These are phyloP conservation scores for Penicillium sp. DNA, from an alignment of 2,329 filamentous ascomycete species.

Conservation along the genomic window DNA sequence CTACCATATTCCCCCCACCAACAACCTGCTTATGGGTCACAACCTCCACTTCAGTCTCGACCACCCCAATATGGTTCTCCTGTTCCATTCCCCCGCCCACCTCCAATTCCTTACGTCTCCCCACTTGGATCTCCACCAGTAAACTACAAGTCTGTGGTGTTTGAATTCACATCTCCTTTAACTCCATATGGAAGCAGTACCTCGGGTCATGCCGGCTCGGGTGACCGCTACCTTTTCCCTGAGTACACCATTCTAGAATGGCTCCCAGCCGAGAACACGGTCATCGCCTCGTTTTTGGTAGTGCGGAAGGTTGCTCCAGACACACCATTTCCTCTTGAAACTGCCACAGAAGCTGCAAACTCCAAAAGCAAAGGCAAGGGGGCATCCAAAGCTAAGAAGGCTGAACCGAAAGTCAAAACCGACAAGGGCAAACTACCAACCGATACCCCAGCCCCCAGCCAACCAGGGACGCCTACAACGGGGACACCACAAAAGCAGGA, in stretches of 20 bases:
- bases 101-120: constrained; percentile 30
- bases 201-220: constrained; percentile 43
- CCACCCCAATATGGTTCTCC: constrained; percentile 36
- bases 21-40: constrained; percentile 33
- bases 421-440: constrained; percentile 23
- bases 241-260: constrained; percentile 52
- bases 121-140: constrained; percentile 38
- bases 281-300: constrained; percentile 50
- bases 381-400: constrained; percentile 41
- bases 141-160: constrained; percentile 49
- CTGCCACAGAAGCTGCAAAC: constrained; percentile 30
- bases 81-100: not conserved
- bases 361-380: constrained; percentile 34
- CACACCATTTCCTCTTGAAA: constrained; percentile 40
- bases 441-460: constrained; percentile 10
- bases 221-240: constrained; percentile 52
- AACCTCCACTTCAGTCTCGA: constrained; percentile 40
- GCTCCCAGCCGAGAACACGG: constrained; percentile 46
- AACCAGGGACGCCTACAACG: constrained; percentile 16
- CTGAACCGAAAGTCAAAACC: constrained; percentile 28
- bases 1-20: constrained; percentile 33
- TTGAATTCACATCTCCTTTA: constrained; percentile 48
- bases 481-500: constrained; percentile 20
- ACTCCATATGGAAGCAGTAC: constrained; percentile 44
- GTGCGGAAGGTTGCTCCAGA: constrained; percentile 46